These are phyloP conservation scores for Chaetothyriales sp. DNA, from an alignment of 2,329 filamentous ascomycete genomes.

Conservation along the genomic window DNA sequence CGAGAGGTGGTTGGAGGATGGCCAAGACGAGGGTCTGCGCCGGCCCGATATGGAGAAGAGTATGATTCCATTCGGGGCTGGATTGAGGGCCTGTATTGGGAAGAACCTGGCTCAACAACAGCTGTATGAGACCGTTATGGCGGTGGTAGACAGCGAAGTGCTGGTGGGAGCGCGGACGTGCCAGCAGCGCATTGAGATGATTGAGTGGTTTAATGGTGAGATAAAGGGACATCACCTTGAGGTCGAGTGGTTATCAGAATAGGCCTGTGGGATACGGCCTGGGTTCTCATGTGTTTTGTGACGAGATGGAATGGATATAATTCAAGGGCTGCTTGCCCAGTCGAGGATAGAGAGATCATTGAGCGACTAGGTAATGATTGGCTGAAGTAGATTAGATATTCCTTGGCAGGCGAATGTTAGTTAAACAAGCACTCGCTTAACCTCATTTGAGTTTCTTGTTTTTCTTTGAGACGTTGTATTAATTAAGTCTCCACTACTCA, in stretches of 20 bases:
- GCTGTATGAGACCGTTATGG: constrained; percentile 30
- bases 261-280: no score
- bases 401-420: no score
- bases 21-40: constrained; percentile 15
- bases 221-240: background rate
- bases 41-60: constrained; percentile 25
- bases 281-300: no score
- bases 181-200: constrained; percentile 34
- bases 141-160: constrained; percentile 31
- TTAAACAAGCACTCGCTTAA: no score
- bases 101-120: constrained; percentile 35
- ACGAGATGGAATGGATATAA: no score
- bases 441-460: no score
- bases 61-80: constrained; percentile 38
- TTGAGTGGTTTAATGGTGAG: constrained; percentile 40
- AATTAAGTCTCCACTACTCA: no score
- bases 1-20: constrained; percentile 34
- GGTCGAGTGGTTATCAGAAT: background rate
- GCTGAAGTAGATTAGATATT: no score
- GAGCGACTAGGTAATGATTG: no score
- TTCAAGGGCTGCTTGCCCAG: no score
- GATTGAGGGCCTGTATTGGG: constrained; percentile 37
- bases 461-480: no score
- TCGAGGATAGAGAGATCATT: no score
- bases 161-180: constrained; percentile 32